Conservation (phyloP, 208 protist species). For the Trypanosoma rangeli region DNA sequence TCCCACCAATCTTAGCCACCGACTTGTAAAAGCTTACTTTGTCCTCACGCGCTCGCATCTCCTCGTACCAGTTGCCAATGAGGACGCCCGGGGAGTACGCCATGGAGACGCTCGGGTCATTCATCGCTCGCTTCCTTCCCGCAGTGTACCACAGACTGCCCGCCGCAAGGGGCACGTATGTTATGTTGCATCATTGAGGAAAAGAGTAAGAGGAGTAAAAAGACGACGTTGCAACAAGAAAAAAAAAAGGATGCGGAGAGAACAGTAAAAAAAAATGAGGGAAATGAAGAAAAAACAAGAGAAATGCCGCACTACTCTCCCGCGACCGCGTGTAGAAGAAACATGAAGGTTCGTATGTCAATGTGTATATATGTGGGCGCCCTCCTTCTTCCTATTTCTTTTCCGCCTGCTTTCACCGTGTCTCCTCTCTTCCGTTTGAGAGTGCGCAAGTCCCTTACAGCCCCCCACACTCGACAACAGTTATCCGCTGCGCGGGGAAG, state of each 20-base stretch:
- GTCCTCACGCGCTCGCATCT: slow-evolving; percentile 70
- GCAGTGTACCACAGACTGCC: not conserved
- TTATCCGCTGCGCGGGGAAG: slow-evolving; percentile 38
- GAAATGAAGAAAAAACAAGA: not conserved
- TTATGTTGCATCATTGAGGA: slow-evolving; percentile 1
- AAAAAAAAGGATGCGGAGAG: slow-evolving; percentile 4
- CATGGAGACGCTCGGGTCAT: slow-evolving; percentile 36
- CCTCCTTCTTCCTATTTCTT: not conserved
- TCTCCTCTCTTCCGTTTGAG: not conserved
- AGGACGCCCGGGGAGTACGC: slow-evolving; percentile 83
- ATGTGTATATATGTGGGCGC: not conserved
- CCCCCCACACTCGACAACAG: slow-evolving; percentile 68
- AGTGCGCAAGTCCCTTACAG: slow-evolving; percentile 21
- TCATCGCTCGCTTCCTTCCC: slow-evolving; percentile 22
- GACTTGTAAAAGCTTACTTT: slow-evolving; percentile 64
- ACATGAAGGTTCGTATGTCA: not conserved
- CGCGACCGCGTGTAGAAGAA: not conserved
- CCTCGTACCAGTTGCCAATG: slow-evolving; percentile 89
- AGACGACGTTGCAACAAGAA: slow-evolving; percentile 15
- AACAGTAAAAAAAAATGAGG: slow-evolving; percentile 1
- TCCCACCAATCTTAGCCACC: slow-evolving; percentile 12
- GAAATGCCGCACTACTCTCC: not conserved
- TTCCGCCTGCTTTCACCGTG: not conserved
- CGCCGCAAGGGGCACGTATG: not conserved
- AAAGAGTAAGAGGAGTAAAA: slow-evolving; percentile 17